A percentile compares a stretch with the other conserved stretches of the same genome.
Evolutionary conservation across 2,329 filamentous ascomycete genomes (phyloP).

Genomic region (Aspergillus fructus): DNA sequence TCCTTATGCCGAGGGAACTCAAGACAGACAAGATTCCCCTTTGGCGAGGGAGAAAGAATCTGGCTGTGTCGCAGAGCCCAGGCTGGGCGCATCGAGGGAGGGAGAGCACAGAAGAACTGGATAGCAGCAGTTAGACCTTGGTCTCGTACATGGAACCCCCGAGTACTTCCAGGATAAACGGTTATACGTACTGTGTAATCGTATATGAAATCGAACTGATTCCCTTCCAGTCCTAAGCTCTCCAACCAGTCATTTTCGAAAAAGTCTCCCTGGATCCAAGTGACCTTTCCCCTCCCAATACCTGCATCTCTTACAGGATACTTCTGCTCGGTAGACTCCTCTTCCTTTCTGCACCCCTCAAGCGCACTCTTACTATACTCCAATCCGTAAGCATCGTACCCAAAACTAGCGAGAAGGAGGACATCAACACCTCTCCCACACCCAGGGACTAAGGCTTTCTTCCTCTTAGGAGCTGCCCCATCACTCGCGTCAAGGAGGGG

Average conservation of each 20-base stretch:
- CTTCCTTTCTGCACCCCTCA: slow-evolving; percentile 3
- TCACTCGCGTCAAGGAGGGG: slow-evolving; percentile 23
- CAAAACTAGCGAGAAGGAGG: slow-evolving; percentile 68
- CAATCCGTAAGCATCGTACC: slow-evolving; percentile 75
- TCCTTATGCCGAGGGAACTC: slow-evolving; percentile 77
- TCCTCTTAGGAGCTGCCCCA: slow-evolving; percentile 31
- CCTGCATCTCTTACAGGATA: slow-evolving; percentile 9
- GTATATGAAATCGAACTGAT: slow-evolving; percentile 21
- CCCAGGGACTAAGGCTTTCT: slow-evolving; percentile 71
- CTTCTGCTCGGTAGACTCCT: background rate
- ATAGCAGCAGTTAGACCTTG: background rate
- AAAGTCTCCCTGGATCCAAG: slow-evolving; percentile 59
- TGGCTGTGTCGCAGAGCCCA: slow-evolving; percentile 59
- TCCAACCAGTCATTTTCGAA: slow-evolving; percentile 16
- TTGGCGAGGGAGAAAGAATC: slow-evolving; percentile 49
- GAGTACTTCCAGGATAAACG: background rate
- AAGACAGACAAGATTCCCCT: slow-evolving; percentile 61
- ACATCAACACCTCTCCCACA: slow-evolving; percentile 84
- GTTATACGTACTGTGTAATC: slow-evolving; percentile 52
- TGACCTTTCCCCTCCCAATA: slow-evolving; percentile 47
- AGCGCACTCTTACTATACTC: slow-evolving; percentile 45
- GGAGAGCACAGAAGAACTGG: slow-evolving; percentile 63
- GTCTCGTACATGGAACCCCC: background rate
- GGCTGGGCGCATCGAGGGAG: slow-evolving; percentile 52
- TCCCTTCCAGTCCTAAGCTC: background rate